phyloP scores from a whole-genome alignment of 805 yeast species.

The Ogataea pignaliae region DNA sequence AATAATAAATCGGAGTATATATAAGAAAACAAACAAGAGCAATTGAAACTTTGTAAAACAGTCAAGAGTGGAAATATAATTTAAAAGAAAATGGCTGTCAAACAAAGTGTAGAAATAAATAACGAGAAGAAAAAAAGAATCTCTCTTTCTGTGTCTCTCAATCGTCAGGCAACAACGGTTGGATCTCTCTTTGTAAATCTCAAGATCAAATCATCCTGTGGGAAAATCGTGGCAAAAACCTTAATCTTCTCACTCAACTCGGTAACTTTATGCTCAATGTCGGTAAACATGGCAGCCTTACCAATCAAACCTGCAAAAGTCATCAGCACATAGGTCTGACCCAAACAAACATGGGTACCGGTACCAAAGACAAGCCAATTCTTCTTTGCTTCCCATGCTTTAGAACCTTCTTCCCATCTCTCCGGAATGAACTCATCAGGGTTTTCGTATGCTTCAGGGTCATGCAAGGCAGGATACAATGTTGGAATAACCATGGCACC shows the following conservation, averaged over 20 bases:
- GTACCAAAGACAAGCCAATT: conserved; percentile 97
- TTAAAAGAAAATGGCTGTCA: too few relatives aligned
- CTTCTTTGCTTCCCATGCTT: conserved; percentile 70
- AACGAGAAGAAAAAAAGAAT: not conserved
- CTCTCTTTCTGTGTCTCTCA: too few relatives aligned
- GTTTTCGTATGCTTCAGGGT: conserved; percentile 91
- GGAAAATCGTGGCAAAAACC: conserved; percentile 98
- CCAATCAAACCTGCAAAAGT: conserved; percentile 88
- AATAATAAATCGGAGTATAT: too few relatives aligned
- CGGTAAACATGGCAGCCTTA: conserved; percentile 76
- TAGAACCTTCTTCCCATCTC: conserved; percentile 82
- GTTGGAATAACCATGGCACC: conserved; percentile 98
- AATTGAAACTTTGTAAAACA: too few relatives aligned
- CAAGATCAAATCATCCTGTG: conserved; percentile 87
- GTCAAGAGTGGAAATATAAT: too few relatives aligned
- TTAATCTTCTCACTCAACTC: conserved; percentile 84
- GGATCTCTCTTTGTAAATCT: conserved; percentile 69
- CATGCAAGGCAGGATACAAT: conserved; percentile 92
- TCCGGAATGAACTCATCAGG: conserved; percentile 96
- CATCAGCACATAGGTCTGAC: conserved; percentile 90
- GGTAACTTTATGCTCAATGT: conserved; percentile 80
- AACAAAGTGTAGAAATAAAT: not conserved
- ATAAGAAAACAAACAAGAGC: too few relatives aligned
- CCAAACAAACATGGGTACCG: conserved; percentile 95
- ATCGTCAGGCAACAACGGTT: conserved; percentile 8